Percentiles rank a stretch among this genome's conserved stretches.
Evolutionary conservation across 2,329 filamentous ascomycete species (phyloP).

Genomic region (Trichoderma gracile): DNA sequence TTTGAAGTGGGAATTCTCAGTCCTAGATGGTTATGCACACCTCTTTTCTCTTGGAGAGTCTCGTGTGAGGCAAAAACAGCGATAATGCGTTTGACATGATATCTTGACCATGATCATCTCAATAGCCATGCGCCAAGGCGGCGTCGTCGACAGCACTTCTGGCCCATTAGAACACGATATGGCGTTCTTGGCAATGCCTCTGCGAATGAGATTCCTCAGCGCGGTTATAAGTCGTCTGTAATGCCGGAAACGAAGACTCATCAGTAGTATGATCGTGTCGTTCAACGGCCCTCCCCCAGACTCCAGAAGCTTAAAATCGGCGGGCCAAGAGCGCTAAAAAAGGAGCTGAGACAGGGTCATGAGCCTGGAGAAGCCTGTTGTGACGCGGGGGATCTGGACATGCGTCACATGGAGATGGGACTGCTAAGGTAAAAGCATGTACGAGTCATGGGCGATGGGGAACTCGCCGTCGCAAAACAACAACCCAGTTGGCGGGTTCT

Average conservation of each 20-base stretch:
- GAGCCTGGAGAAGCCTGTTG: not conserved
- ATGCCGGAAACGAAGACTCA: no score
- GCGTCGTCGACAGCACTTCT: no score
- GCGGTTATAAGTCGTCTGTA: no score
- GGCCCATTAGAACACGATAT: no score
- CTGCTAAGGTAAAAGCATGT: not conserved
- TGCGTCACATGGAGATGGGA: not conserved
- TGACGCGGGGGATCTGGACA: not conserved
- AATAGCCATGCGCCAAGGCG: no score
- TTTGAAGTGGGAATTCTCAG: not conserved
- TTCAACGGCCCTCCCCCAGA: not conserved
- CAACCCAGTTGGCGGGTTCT: not conserved
- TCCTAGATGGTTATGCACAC: not conserved
- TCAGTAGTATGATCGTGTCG: not conserved
- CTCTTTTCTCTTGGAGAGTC: not conserved
- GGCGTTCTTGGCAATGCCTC: no score
- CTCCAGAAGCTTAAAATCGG: not conserved
- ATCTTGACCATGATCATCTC: no score
- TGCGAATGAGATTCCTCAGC: no score
- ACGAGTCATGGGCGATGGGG: conserved; percentile 10
- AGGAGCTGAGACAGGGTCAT: not conserved
- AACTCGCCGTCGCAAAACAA: not conserved
- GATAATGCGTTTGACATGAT: no score
- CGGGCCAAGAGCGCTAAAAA: not conserved
- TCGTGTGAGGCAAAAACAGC: no score